Conservation (phyloP, 2,329 filamentous ascomycete genomes). For the Phymatotrichopsis omnivora region DNA sequence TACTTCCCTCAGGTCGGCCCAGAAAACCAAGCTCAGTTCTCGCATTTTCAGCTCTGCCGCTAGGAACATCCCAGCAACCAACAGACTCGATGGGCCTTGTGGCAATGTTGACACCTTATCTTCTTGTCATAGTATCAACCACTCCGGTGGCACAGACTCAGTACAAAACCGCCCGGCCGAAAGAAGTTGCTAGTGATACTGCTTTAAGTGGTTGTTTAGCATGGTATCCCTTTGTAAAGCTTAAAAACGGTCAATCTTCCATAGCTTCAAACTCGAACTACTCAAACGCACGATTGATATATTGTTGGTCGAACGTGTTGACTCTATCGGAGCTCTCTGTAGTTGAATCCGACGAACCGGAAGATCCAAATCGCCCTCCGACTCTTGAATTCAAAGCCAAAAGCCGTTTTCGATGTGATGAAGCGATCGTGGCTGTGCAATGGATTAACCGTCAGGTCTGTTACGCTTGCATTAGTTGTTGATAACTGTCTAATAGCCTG, state of each 20-base stretch:
- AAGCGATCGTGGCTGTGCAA: conserved; percentile 90
- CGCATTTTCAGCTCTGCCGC: conserved; percentile 76
- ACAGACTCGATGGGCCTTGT: conserved; percentile 85
- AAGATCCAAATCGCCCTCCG: conserved; percentile 66
- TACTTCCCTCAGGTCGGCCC: conserved; percentile 51
- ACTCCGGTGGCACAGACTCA: conserved; percentile 94
- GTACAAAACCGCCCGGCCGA: conserved; percentile 83
- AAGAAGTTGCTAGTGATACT: conserved; percentile 80
- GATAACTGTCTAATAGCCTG: conserved; percentile 11
- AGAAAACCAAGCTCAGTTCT: conserved; percentile 91
- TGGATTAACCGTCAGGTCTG: conserved; percentile 61
- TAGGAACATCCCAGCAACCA: conserved; percentile 85
- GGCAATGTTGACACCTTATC: conserved; percentile 88
- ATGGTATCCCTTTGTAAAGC: conserved; percentile 92
- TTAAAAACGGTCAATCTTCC: conserved; percentile 58
- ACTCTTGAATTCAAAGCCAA: conserved; percentile 69
- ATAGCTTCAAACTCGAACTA: conserved; percentile 59
- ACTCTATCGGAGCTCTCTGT: conserved; percentile 61
- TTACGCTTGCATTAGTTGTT: conserved; percentile 1
- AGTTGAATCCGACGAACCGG: conserved; percentile 59
- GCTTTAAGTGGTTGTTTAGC: conserved; percentile 88
- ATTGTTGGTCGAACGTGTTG: conserved; percentile 98
- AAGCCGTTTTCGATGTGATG: conserved; percentile 84
- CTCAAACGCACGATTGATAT: conserved; percentile 79
- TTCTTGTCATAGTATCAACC: conserved; percentile 93